Evolutionary conservation across 352 stramenopile genomes (phyloP).

Genomic region (Aphanomyces astaci): DNA sequence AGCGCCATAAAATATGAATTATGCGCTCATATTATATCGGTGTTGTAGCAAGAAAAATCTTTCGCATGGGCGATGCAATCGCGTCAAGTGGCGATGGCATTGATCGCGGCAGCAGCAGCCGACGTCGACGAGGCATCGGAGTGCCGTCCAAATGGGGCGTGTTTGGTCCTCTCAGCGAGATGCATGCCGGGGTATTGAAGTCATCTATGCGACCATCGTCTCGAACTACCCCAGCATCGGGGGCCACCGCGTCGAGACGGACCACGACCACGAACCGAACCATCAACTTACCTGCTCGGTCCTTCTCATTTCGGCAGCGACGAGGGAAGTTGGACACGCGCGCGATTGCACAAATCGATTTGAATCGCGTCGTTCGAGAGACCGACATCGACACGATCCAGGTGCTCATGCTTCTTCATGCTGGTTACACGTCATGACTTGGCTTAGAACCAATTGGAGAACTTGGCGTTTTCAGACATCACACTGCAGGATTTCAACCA

Average conservation of each 20-base stretch:
- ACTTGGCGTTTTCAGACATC: constrained; percentile 72
- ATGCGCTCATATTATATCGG: too few relatives aligned
- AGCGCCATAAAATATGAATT: too few relatives aligned
- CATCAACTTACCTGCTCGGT: constrained; percentile 42
- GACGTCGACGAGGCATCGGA: neutral
- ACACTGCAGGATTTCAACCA: constrained; percentile 76
- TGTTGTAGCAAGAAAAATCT: too few relatives aligned
- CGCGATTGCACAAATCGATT: constrained; percentile 55
- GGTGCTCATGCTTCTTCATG: constrained; percentile 16
- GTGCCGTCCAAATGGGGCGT: neutral
- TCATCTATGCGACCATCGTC: neutral
- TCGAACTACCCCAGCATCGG: neutral
- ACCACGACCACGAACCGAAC: neutral
- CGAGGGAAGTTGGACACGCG: constrained; percentile 67
- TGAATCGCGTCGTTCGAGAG: constrained; percentile 60
- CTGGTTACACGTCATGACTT: neutral
- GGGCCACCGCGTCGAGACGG: too few relatives aligned
- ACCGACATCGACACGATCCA: constrained; percentile 74
- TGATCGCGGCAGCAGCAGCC: too few relatives aligned
- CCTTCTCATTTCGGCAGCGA: constrained; percentile 66
- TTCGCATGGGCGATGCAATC: too few relatives aligned
- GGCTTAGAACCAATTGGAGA: constrained; percentile 51
- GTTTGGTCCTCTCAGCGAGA: neutral
- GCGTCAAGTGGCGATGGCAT: too few relatives aligned
- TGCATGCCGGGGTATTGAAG: neutral